Percentiles rank a stretch among this genome's conserved stretches.
Evolutionary conservation across 2,329 filamentous ascomycete species (phyloP).

Genomic region (Sclerotinia glacialis): DNA sequence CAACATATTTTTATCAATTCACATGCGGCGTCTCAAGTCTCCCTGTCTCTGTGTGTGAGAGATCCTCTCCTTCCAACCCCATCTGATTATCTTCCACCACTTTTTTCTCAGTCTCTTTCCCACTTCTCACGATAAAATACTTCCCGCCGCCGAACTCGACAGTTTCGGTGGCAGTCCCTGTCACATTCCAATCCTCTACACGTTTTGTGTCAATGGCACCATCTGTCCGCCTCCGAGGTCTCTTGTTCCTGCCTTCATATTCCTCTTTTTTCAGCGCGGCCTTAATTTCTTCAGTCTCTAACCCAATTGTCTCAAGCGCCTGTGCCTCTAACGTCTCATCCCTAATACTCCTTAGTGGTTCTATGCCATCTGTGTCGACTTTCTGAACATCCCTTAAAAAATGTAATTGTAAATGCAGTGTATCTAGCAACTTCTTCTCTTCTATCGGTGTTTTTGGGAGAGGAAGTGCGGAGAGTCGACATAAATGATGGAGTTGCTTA

Average conservation of each 20-base stretch:
- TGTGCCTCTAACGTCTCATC: conserved; percentile 67
- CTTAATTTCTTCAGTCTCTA: conserved; percentile 44
- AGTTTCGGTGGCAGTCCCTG: conserved; percentile 37
- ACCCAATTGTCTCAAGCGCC: conserved; percentile 55
- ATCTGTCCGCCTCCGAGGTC: conserved; percentile 35
- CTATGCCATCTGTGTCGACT: conserved; percentile 69
- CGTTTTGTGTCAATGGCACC: conserved; percentile 24
- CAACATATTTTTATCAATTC: not conserved
- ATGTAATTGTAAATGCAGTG: conserved; percentile 76
- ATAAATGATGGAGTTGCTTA: conserved; percentile 73
- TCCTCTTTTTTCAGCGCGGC: conserved; percentile 60
- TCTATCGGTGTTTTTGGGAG: conserved; percentile 60
- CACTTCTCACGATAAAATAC: conserved; percentile 41
- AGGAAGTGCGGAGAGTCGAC: conserved; percentile 85
- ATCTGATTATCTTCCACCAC: not conserved
- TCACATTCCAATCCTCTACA: conserved; percentile 37
- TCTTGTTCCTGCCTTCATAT: conserved; percentile 48
- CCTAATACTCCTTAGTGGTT: conserved; percentile 73
- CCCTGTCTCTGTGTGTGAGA: not conserved
- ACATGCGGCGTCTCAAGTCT: not conserved
- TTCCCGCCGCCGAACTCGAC: conserved; percentile 35
- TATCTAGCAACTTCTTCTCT: conserved; percentile 68
- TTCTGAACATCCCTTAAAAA: conserved; percentile 86
- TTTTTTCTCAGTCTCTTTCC: conserved; percentile 24
- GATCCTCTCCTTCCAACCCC: not conserved